Evolutionary conservation across 2,329 filamentous ascomycete genomes (phyloP), one percentile per base, ranked within the genome.

Genomic region (Fusarium liriodendri): DNA sequence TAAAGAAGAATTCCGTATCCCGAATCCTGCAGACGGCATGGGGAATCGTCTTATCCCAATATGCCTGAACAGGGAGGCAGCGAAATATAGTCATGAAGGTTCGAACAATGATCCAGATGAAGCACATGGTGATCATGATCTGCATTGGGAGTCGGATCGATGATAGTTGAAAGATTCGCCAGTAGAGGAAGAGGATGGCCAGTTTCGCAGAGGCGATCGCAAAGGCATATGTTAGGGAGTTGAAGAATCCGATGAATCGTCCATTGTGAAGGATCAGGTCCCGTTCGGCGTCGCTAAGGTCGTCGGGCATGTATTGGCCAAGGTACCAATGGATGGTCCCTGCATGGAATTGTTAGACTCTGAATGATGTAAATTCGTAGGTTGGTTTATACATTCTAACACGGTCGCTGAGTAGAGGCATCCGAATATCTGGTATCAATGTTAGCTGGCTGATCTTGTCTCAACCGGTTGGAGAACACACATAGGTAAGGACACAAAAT

Each of bases 141-240:
- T 69, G 42, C 18, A 82, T 81, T 9, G 79, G 75, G 2, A 76
- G 67, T 5, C 76, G 78, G 55, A 81, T 80, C 5, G 69, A 69
- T 0, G 80, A 74, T 10, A 76, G 65, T 6, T 72, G 69, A 54
- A 82, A 82, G 0, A 81, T 40, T 11, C 79, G 76, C 75, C 76
- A 80, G 62, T 81, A 82, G 6, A 82, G 73, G 20, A 47, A 74
- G 4, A 82, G 67, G 11, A 82, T 76, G 2, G 80, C 71, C 7
- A 80, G 33, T 58, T 82, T 82, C 1, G 74, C 72, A 13, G 73
- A 77, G 1, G 74, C 77, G 2, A 82, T 71, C 0, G 80, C 76
- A 9, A 70, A 78, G 1, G 76, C 73, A 29, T 82, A 81, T 35
- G 58, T 68, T 0, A 76, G 11, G 2, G 69, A 72, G 16, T 70